These are phyloP conservation scores for Mycotypha africana DNA, from an alignment of 371 early-diverging fungal species.

Conservation along the genomic window DNA sequence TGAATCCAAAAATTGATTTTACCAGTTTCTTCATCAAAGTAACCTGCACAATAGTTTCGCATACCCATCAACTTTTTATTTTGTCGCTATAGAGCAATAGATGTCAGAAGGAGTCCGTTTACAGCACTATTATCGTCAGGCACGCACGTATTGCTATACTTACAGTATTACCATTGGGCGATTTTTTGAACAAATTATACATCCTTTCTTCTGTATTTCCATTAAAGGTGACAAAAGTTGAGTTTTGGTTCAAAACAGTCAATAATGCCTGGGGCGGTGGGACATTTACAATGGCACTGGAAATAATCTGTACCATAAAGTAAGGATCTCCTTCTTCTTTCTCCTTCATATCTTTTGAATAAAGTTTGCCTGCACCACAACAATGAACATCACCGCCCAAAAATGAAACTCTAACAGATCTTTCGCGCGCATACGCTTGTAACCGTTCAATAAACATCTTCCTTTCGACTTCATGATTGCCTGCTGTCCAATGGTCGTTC, in stretches of 20 bases:
- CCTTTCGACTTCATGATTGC: slow-evolving; percentile 65
- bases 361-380: slow-evolving; percentile 63
- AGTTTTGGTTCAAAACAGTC: slow-evolving; percentile 19
- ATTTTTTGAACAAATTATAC: slow-evolving; percentile 24
- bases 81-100: slow-evolving; percentile 5
- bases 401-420: slow-evolving; percentile 67
- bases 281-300: slow-evolving; percentile 68
- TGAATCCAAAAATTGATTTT: slow-evolving; percentile 44
- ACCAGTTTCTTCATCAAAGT: slow-evolving; percentile 31
- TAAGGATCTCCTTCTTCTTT: slow-evolving; percentile 53
- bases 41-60: slow-evolving; percentile 33
- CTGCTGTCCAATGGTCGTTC: slow-evolving; percentile 71
- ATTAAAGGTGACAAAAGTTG: slow-evolving; percentile 18
- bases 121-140: too few species aligned
- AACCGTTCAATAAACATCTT: slow-evolving; percentile 59
- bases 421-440: slow-evolving; percentile 60
- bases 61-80: slow-evolving; percentile 30
- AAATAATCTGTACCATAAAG: slow-evolving; percentile 67
- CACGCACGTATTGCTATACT: too few species aligned
- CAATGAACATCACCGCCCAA: slow-evolving; percentile 85
- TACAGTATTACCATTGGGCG: slow-evolving; percentile 25
- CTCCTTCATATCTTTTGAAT: slow-evolving; percentile 43
- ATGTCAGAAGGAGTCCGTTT: background rate
- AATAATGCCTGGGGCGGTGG: slow-evolving; percentile 32
- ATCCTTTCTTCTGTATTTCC: slow-evolving; percentile 29